Percentiles rank a stretch among this genome's conserved stretches.
phyloP scores from a whole-genome alignment of 2,329 filamentous ascomycete species.

The Aspergillus tubingensis region DNA sequence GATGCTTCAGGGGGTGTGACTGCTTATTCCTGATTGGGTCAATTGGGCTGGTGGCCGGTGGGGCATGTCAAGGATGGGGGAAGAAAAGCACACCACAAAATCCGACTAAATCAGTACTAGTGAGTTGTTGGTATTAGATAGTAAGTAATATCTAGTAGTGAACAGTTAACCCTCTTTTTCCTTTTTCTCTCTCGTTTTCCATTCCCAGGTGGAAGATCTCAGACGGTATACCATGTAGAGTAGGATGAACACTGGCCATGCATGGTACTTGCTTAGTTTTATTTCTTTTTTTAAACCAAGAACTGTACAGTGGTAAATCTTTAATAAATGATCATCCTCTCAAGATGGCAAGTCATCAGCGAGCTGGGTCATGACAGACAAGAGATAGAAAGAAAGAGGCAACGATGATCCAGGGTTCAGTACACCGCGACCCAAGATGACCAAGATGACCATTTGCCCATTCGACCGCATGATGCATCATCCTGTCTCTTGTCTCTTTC shows the following conservation, averaged over 20 bases:
- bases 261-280: too few relatives aligned
- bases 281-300: too few relatives aligned
- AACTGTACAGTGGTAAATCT: neutral
- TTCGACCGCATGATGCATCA: slow-evolving; percentile 14
- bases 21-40: neutral
- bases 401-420: neutral
- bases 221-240: too few relatives aligned
- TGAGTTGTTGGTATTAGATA: too few relatives aligned
- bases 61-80: slow-evolving; percentile 6
- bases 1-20: neutral
- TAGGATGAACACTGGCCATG: too few relatives aligned
- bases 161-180: too few relatives aligned
- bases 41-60: neutral
- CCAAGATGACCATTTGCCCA: neutral
- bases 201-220: neutral
- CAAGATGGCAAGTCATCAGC: neutral
- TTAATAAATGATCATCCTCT: too few relatives aligned
- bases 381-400: neutral
- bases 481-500: neutral
- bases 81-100: neutral
- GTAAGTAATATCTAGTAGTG: too few relatives aligned
- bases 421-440: neutral
- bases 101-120: neutral
- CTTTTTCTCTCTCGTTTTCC: too few relatives aligned
- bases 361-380: neutral